phyloP scores from a whole-genome alignment of 352 stramenopile genomes.

The Thalassiosira pacifica region DNA sequence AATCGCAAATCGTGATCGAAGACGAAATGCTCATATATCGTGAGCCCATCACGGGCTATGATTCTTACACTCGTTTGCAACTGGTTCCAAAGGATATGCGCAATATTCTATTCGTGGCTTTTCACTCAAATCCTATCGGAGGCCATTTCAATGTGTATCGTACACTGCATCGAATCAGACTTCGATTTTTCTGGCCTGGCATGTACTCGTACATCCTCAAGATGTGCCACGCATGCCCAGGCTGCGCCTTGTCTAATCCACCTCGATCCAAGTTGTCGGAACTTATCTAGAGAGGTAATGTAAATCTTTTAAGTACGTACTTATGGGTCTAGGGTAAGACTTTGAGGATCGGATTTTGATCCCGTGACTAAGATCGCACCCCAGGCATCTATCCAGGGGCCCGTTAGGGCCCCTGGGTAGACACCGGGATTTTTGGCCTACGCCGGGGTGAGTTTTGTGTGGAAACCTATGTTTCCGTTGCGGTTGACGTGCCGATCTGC shows the following conservation, averaged over 20 bases:
- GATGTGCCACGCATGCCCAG: constrained; percentile 25
- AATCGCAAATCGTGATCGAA: neutral
- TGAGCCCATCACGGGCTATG: neutral
- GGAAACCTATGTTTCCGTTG: too few species aligned
- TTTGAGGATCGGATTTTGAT: too few species aligned
- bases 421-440: too few species aligned
- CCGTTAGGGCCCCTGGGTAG: too few species aligned
- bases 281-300: too few species aligned
- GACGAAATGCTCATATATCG: neutral
- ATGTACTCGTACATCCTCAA: constrained; percentile 22
- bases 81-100: neutral
- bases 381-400: neutral
- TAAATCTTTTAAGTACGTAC: too few species aligned
- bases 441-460: too few species aligned
- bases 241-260: constrained; percentile 47
- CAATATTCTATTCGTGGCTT: constrained; percentile 48
- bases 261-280: too few species aligned
- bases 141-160: constrained; percentile 40
- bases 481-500: too few species aligned
- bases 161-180: constrained; percentile 25
- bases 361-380: constrained; percentile 6
- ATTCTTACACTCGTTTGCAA: neutral
- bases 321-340: too few species aligned
- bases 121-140: constrained; percentile 55
- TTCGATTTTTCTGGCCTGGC: constrained; percentile 43